A percentile compares a stretch with the other conserved stretches of the same genome.
Conservation (phyloP, 1,284 basidiomycete genomes). For the Cryptococcus sp. region DNA sequence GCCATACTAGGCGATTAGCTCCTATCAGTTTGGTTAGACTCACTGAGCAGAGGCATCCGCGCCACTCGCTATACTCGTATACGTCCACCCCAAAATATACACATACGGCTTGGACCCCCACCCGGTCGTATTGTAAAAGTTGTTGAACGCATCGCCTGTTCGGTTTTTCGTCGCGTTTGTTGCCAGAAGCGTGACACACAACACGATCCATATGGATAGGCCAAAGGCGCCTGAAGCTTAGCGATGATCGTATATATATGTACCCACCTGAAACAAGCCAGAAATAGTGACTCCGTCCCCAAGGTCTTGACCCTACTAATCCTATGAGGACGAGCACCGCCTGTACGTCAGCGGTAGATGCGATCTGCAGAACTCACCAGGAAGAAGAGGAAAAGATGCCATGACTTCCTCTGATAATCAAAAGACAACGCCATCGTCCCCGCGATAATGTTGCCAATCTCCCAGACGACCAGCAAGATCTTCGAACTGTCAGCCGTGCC, state of each 20-base stretch:
- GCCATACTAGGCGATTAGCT: conserved; percentile 38
- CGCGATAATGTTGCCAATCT: conserved; percentile 39
- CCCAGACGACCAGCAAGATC: conserved; percentile 47
- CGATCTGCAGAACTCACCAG: conserved; percentile 29
- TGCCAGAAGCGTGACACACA: conserved; percentile 44
- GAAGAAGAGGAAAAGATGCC: conserved; percentile 46
- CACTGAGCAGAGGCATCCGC: conserved; percentile 46
- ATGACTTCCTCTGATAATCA: conserved; percentile 32
- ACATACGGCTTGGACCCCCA: conserved; percentile 41
- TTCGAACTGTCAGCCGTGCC: conserved; percentile 3
- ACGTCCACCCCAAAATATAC: conserved; percentile 49
- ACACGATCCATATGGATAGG: conserved; percentile 35
- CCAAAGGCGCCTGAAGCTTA: conserved; percentile 20
- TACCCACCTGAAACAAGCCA: conserved; percentile 39
- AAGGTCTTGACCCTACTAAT: conserved; percentile 37
- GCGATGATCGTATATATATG: neutral
- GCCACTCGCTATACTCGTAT: conserved; percentile 47
- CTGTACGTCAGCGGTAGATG: conserved; percentile 14
- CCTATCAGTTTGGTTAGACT: conserved; percentile 10
- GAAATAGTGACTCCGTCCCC: conserved; percentile 44
- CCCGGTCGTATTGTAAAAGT: conserved; percentile 36
- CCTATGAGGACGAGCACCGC: conserved; percentile 42
- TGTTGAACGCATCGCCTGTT: conserved; percentile 11
- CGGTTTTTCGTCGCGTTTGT: conserved; percentile 27
- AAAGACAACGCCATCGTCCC: conserved; percentile 45